Evolutionary conservation across 2,329 filamentous ascomycete species (phyloP), one percentile per base, ranked within the genome.

Genomic region (Celoporthe dispersa): DNA sequence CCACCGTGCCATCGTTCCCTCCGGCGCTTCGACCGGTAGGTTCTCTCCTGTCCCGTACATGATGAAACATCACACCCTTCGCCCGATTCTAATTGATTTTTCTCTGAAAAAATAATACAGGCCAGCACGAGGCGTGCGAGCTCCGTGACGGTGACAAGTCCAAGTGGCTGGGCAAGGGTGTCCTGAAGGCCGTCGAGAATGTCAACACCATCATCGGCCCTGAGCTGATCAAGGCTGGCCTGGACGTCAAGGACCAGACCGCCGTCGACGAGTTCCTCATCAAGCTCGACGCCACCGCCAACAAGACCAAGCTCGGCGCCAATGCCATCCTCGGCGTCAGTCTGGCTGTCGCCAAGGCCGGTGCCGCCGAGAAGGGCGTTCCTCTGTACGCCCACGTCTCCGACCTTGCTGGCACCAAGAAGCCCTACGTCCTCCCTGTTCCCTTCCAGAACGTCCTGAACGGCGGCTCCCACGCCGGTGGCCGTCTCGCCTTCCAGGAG

Each of bases 1-100:
- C 74, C 94, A 98, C 90, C 94, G 95, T 81, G 94, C 95, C 82
- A 98, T 98, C 81, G 95, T 98, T 74, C 95, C 95, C 79, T 98
- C 94, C 75, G 95, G 95, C 83, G 95, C 95, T 79, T 98, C 95
- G 78, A 98, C 94, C 79, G 94, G 92, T 94, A 82, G 80, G 60
- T 63, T 16, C 31, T 35, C 28, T 22, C 33, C 31, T n/a, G 90
- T 87, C 68, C 64, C 64, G 68, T 73, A 60, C 71, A 6, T 69
- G 64, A 71, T 70, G 25, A 51, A 19, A 11, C 6, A 2, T 35
- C 31, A 68, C 68, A 31, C 70, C 19, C 19, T 25, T 11, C 68
- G 70, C 31, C 19, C 25, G 53, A 48, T 60, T 28, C 69, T 67
- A 67, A 71, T 70, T 70, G 74, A 68, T 51, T 39, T 73, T 9